These are phyloP conservation scores for Populus simonii DNA, from an alignment of 345 rosid genomes.

Conservation along the genomic window DNA sequence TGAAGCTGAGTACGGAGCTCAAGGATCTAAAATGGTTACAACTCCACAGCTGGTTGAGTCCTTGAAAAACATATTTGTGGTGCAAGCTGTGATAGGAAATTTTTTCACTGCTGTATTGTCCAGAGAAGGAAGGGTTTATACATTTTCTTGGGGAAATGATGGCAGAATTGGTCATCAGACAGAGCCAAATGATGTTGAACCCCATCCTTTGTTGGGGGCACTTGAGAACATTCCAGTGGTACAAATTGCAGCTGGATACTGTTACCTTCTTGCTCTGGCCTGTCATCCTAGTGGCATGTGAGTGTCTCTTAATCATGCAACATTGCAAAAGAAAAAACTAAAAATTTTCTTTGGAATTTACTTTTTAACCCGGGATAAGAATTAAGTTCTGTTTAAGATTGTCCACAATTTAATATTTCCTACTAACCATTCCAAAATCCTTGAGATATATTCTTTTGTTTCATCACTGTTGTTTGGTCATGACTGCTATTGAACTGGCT, in stretches of 20 bases:
- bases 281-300: slow-evolving; percentile 92
- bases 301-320: slow-evolving; percentile 33
- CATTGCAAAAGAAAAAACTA: background rate
- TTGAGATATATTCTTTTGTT: background rate
- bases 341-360: background rate
- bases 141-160: slow-evolving; percentile 87
- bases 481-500: background rate
- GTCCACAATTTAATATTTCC: background rate
- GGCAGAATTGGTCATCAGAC: slow-evolving; percentile 80
- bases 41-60: slow-evolving; percentile 78
- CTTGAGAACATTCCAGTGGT: slow-evolving; percentile 82
- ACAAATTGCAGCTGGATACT: slow-evolving; percentile 90
- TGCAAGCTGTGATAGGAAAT: slow-evolving; percentile 88
- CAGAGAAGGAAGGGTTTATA: slow-evolving; percentile 92
- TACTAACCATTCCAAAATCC: background rate
- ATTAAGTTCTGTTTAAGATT: background rate
- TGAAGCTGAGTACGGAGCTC: slow-evolving; percentile 55
- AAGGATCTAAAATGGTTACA: slow-evolving; percentile 59
- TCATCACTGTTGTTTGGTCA: background rate
- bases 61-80: slow-evolving; percentile 73
- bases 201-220: slow-evolving; percentile 83
- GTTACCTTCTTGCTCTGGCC: slow-evolving; percentile 92
- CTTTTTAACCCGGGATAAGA: background rate
- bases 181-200: slow-evolving; percentile 61
- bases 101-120: slow-evolving; percentile 89